A percentile compares a stretch with the other conserved stretches of the same genome.
Evolutionary conservation across 495 filamentous ascomycete genomes (phyloP).

Genomic region (Penicillium coprophilum): DNA sequence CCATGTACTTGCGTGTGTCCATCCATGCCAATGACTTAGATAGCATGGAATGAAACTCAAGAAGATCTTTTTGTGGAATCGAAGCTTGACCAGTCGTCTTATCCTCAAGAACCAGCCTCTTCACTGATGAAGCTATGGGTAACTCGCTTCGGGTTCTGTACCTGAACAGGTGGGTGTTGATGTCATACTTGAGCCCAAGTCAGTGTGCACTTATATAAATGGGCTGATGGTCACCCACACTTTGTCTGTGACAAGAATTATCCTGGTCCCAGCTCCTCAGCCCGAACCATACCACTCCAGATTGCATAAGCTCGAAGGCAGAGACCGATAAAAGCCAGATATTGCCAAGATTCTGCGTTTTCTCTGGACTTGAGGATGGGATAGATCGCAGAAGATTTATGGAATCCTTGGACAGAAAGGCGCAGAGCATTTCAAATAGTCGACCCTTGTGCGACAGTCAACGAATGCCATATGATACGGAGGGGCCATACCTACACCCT

Average conservation of each 20-base stretch:
- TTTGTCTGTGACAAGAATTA: not conserved
- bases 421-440: not conserved
- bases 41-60: not conserved
- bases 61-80: not conserved
- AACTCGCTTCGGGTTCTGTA: not conserved
- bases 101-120: not conserved
- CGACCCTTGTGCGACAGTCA: not conserved
- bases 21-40: not conserved
- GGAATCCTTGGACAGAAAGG: not conserved
- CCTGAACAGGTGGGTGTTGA: not conserved
- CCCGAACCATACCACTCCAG: not conserved
- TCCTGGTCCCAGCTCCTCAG: not conserved
- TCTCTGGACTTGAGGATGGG: not conserved
- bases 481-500: not conserved
- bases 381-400: not conserved
- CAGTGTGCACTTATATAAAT: not conserved
- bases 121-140: not conserved
- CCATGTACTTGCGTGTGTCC: not conserved
- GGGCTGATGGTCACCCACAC: not conserved
- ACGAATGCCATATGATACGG: not conserved
- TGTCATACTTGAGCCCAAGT: not conserved
- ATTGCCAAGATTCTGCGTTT: not conserved
- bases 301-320: not conserved
- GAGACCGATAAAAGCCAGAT: not conserved
- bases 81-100: not conserved